Evolutionary conservation across 768 basidiomycete genomes (phyloP).

Genomic region (Suillus paluster): DNA sequence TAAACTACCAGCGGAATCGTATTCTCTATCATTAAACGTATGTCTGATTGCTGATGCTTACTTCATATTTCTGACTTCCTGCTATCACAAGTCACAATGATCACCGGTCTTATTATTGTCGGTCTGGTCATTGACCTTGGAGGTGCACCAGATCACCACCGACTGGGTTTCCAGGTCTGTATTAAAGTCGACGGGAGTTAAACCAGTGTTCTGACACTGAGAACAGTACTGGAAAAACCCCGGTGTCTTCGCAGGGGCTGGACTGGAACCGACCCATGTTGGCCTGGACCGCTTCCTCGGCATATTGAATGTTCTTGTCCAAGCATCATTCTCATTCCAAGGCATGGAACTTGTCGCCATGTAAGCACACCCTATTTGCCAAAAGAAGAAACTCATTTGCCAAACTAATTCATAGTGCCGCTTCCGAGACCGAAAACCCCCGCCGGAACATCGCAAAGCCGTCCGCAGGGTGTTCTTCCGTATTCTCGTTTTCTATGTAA

Average conservation of each 20-base stretch:
- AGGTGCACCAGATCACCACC: slow-evolving; percentile 69
- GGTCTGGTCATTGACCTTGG: slow-evolving; percentile 78
- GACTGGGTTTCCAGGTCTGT: slow-evolving; percentile 68
- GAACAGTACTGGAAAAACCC: slow-evolving; percentile 72
- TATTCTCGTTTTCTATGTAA: slow-evolving; percentile 76
- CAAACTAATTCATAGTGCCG: slow-evolving; percentile 49
- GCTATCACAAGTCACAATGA: slow-evolving; percentile 50
- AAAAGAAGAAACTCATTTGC: slow-evolving; percentile 6
- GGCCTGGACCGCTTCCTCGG: slow-evolving; percentile 48
- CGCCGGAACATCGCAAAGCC: slow-evolving; percentile 77
- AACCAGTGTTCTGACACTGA: background rate
- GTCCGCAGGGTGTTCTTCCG: slow-evolving; percentile 79
- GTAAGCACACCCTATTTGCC: slow-evolving; percentile 43
- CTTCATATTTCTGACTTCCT: background rate
- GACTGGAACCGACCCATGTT: slow-evolving; percentile 33
- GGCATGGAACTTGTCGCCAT: slow-evolving; percentile 77
- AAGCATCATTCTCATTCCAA: slow-evolving; percentile 77
- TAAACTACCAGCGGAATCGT: slow-evolving; percentile 53
- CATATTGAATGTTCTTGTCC: slow-evolving; percentile 47
- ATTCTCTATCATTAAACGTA: slow-evolving; percentile 70
- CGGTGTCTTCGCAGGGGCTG: slow-evolving; percentile 45
- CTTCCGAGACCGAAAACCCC: slow-evolving; percentile 78
- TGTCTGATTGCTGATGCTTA: slow-evolving; percentile 17
- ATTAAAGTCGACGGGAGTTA: slow-evolving; percentile 4
- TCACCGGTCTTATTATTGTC: slow-evolving; percentile 60